Conservation (phyloP, 1,284 basidiomycete genomes). For the Leccinum solheimii region DNA sequence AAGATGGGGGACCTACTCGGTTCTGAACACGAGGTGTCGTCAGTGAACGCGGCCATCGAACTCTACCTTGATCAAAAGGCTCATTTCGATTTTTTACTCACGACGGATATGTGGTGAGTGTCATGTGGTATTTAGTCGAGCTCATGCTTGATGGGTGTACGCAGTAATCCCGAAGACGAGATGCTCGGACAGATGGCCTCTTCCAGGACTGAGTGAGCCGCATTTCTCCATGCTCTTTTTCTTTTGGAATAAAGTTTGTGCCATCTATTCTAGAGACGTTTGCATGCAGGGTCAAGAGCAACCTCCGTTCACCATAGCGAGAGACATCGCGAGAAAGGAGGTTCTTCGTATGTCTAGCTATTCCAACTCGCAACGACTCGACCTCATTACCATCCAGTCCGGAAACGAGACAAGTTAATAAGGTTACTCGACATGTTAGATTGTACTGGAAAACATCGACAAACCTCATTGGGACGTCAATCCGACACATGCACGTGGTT, state of each 20-base stretch:
- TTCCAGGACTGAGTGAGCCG: background rate
- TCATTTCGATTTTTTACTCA: constrained; percentile 2
- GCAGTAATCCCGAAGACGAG: background rate
- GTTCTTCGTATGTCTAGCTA: background rate
- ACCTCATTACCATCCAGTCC: background rate
- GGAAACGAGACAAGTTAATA: background rate
- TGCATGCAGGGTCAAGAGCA: background rate
- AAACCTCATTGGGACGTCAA: background rate
- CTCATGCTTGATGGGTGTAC: background rate
- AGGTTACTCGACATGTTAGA: constrained; percentile 1
- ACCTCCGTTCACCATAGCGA: background rate
- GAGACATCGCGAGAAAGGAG: background rate
- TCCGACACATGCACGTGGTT: constrained; percentile 16
- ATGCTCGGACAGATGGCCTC: background rate
- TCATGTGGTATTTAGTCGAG: background rate
- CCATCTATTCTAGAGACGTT: background rate
- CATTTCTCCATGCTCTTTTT: background rate
- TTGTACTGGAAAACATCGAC: constrained; percentile 9
- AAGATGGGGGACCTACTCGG: background rate
- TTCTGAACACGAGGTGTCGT: background rate
- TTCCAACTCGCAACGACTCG: background rate
- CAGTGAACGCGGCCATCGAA: background rate
- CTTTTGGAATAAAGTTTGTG: background rate
- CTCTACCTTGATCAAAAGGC: background rate
- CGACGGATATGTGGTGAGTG: background rate